Evolutionary conservation across 73 alveolate species (phyloP).

Genomic region (Diophrys appendiculata): DNA sequence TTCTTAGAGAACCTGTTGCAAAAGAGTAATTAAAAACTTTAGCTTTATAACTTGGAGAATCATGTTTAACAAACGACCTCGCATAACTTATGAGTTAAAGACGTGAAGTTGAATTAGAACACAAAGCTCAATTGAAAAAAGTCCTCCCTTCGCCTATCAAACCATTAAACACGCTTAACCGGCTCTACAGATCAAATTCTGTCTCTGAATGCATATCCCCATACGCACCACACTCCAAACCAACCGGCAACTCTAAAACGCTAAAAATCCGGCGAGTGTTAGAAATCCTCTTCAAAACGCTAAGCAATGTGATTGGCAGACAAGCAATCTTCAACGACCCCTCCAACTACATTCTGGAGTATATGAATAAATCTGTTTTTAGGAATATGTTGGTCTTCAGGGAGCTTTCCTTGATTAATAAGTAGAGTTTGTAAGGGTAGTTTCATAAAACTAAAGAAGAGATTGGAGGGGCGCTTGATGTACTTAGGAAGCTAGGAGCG

Average conservation of each 20-base stretch:
- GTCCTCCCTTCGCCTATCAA: background rate
- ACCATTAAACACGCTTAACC: background rate
- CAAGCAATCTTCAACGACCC: background rate
- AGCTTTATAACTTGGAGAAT: constrained; percentile 90
- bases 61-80: constrained; percentile 85
- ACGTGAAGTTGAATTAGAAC: constrained; percentile 81
- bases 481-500: background rate
- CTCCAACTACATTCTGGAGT: background rate
- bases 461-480: background rate
- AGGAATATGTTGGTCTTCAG: background rate
- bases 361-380: background rate
- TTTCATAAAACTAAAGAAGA: no score
- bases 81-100: constrained; percentile 84
- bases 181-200: background rate
- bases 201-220: background rate
- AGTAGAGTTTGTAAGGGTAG: background rate
- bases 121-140: constrained; percentile 57
- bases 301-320: background rate
- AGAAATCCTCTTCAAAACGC: background rate
- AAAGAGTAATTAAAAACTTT: constrained; percentile 77
- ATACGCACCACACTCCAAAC: background rate
- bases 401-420: background rate
- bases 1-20: constrained; percentile 59
- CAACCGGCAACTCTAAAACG: background rate
- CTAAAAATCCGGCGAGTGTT: constrained; percentile 11